A percentile compares a stretch with the other conserved stretches of the same genome.
Conservation (phyloP, 208 protist species). For the Acanthamoeba triangularis region DNA sequence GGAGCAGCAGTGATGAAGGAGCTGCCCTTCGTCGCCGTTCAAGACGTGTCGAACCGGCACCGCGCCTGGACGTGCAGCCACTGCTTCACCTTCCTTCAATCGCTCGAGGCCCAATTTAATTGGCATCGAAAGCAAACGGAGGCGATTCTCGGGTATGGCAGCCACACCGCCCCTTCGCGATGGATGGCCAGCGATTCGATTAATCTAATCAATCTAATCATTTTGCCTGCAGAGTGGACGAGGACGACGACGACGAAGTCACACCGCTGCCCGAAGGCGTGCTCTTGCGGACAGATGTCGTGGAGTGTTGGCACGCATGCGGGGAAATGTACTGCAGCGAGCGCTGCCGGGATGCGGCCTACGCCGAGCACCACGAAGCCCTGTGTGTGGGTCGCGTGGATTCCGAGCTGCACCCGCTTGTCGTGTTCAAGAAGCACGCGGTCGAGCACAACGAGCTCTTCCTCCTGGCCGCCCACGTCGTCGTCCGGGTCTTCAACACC, state of each 20-base stretch:
- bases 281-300: background rate
- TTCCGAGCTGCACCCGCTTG: constrained; percentile 5
- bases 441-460: constrained; percentile 43
- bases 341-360: constrained; percentile 1
- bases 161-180: too few species aligned
- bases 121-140: constrained; percentile 6
- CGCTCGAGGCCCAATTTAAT: constrained; percentile 7
- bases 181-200: background rate
- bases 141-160: background rate
- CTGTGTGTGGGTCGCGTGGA: constrained; percentile 30
- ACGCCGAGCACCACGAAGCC: constrained; percentile 29
- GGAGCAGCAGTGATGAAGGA: background rate
- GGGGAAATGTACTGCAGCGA: constrained; percentile 49
- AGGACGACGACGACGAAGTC: constrained; percentile 43
- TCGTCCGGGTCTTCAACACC: constrained; percentile 15
- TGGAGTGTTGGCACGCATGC: constrained; percentile 34
- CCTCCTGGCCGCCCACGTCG: constrained; percentile 18
- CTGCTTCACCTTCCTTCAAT: constrained; percentile 24
- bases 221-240: background rate
- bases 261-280: background rate
- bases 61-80: constrained; percentile 30
- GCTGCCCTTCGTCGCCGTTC: background rate
- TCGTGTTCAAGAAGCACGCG: constrained; percentile 28
- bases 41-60: constrained; percentile 17
- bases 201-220: too few species aligned